Percentiles rank a stretch among this genome's conserved stretches.
These are phyloP conservation scores for Phyllosticta citriasiana DNA, from an alignment of 2,329 filamentous ascomycete species.

Conservation along the genomic window DNA sequence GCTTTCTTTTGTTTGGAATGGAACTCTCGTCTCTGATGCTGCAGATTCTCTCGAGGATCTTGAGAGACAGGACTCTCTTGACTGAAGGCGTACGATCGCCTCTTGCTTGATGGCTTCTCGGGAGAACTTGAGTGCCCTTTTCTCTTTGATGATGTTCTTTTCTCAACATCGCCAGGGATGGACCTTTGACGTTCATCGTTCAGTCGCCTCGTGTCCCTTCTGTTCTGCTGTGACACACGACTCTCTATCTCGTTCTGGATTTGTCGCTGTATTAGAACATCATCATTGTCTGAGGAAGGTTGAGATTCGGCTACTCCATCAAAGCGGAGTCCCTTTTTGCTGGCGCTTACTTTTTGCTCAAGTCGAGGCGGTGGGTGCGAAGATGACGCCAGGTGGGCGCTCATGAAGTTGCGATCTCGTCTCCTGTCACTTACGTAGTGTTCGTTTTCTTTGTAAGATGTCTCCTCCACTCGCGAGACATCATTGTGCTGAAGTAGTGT, in stretches of 20 bases:
- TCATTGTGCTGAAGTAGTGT: background rate
- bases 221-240: background rate
- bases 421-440: background rate
- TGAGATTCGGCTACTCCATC: slow-evolving; percentile 2
- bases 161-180: background rate
- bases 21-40: slow-evolving; percentile 3
- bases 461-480: background rate
- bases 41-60: background rate
- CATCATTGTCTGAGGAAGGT: background rate
- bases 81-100: slow-evolving; percentile 6
- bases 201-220: background rate
- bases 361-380: background rate
- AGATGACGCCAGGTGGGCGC: background rate
- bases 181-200: background rate
- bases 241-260: slow-evolving; percentile 1
- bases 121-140: background rate
- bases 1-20: too few relatives aligned
- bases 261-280: background rate
- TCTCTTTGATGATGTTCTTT: background rate
- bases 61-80: slow-evolving; percentile 7
- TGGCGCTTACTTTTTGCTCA: background rate
- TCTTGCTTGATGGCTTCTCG: background rate
- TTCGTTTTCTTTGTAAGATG: background rate
- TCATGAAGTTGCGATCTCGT: background rate
- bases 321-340: background rate